Percentiles rank a stretch among this genome's conserved stretches.
phyloP scores from a whole-genome alignment of 2,329 filamentous ascomycete genomes.

The Didymella exigua region DNA sequence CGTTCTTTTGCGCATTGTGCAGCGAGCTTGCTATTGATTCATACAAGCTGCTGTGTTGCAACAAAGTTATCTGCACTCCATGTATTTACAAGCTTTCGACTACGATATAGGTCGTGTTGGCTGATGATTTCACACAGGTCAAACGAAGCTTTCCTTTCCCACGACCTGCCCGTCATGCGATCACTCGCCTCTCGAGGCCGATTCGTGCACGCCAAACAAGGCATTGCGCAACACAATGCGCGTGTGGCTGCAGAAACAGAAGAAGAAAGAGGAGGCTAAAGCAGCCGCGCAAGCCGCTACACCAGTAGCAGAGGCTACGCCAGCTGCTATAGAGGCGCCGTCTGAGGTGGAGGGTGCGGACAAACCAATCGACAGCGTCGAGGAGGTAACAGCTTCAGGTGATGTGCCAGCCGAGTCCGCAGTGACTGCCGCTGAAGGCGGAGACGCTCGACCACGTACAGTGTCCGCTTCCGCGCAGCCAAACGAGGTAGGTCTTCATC shows the following conservation, averaged over 20 bases:
- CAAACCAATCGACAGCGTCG: slow-evolving; percentile 38
- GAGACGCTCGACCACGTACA: slow-evolving; percentile 20
- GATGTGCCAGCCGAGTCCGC: slow-evolving; percentile 16
- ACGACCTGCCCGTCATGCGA: slow-evolving; percentile 88
- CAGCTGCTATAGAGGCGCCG: slow-evolving; percentile 29
- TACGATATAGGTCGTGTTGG: background rate
- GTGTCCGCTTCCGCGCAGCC: slow-evolving; percentile 26
- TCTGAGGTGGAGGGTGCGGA: slow-evolving; percentile 29
- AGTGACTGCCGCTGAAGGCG: slow-evolving; percentile 18
- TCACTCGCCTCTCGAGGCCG: slow-evolving; percentile 83
- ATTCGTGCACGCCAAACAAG: slow-evolving; percentile 88
- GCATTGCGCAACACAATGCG: slow-evolving; percentile 89
- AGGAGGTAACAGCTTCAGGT: slow-evolving; percentile 26
- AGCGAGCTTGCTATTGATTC: slow-evolving; percentile 89
- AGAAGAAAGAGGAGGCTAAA: slow-evolving; percentile 56
- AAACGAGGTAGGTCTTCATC: slow-evolving; percentile 34
- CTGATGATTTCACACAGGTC: slow-evolving; percentile 29
- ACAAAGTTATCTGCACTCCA: slow-evolving; percentile 88
- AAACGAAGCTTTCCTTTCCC: slow-evolving; percentile 65
- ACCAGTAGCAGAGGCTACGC: slow-evolving; percentile 29
- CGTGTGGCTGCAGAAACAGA: slow-evolving; percentile 92
- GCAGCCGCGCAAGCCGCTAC: slow-evolving; percentile 38
- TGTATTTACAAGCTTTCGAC: slow-evolving; percentile 64
- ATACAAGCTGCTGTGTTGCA: slow-evolving; percentile 90
- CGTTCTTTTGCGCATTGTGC: slow-evolving; percentile 92